Base-by-base conservation (phyloP, 306 rosid genomes). In the Styphnolobium japonicum region DNA sequence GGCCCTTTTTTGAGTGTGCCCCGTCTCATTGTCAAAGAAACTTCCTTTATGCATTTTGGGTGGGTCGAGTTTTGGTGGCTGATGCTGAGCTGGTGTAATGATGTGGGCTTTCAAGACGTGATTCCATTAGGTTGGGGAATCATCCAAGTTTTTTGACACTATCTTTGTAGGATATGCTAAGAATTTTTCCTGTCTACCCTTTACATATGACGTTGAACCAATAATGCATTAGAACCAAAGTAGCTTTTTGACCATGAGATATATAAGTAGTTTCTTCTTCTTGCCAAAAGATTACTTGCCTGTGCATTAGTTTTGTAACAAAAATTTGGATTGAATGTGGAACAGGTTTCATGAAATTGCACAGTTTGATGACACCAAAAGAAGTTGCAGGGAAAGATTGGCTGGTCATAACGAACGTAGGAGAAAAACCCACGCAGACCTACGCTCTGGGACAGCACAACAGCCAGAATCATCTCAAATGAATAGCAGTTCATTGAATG, bases 331-430 rank as follows among this genome's bases (percentile, higher is more conserved):
- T 19, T 65, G 12, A 45, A 55, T n/a, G 66, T 51, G 19, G 5
- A 22, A 5, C 79, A 82, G 82, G 64, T 82, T 82, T 63, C 86
- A 82, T 63, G 79, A 76, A 37, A 36, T 71, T 51, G 53, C 79
- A 40, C 0, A 70, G 67, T 82, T 82, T 16, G 82, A 82, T 62
- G 75, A 53, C 16, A 31, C 1, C 70, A 82, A 77, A 77, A 77
- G 77, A 40, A 82, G 86, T 73, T 82, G 82, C 22, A 66, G 86
- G 56, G 73, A 42, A 62, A 82, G 61, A 48, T 43, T 82, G 61
- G 75, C 82, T 1, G 74, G 56, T 15, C 86, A 71, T 33, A 82
- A 82, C 55, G 36, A 82, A 34, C 82, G 75, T n/a, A 36, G 82
- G 39, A 70, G 79, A 34, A 82, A 71, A 43, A 34, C 70, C 10